A percentile compares a stretch with the other conserved stretches of the same genome.
phyloP scores from a whole-genome alignment of 345 rosid species.

The Chamaenerion angustifolium region DNA sequence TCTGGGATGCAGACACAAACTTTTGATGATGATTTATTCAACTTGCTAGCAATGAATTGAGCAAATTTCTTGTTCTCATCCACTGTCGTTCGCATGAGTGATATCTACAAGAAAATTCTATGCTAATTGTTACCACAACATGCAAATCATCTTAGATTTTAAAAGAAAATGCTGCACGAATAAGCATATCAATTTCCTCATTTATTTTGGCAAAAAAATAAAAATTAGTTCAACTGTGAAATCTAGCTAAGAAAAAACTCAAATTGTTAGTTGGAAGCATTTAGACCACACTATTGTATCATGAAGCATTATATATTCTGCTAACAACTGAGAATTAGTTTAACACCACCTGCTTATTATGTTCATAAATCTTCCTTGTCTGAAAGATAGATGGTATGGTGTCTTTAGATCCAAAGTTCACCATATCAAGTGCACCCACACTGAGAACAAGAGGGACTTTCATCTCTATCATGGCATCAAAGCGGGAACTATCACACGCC shows the following conservation, averaged over 20 bases:
- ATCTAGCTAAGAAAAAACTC: neutral
- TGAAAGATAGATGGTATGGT: slow-evolving; percentile 58
- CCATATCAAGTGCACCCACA: slow-evolving; percentile 92
- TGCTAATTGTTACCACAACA: neutral
- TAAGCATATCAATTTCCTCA: too few species aligned
- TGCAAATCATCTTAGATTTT: neutral
- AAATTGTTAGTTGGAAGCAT: neutral
- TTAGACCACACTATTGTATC: too few species aligned
- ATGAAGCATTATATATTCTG: too few species aligned
- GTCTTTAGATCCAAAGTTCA: slow-evolving; percentile 70
- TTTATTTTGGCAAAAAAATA: too few species aligned
- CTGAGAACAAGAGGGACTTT: slow-evolving; percentile 79
- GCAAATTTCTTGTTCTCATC: slow-evolving; percentile 73
- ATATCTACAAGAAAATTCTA: slow-evolving; percentile 32
- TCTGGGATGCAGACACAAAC: slow-evolving; percentile 59
- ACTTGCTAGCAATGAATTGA: slow-evolving; percentile 60
- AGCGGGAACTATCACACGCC: slow-evolving; percentile 86
- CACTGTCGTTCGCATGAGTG: slow-evolving; percentile 63
- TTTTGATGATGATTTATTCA: slow-evolving; percentile 60
- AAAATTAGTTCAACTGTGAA: neutral
- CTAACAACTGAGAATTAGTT: neutral
- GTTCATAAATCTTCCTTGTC: slow-evolving; percentile 58
- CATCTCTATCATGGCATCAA: slow-evolving; percentile 58
- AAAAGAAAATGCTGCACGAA: neutral
- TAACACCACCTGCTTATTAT: slow-evolving; percentile 79